Evolutionary conservation across 441 rosid species (phyloP).

Genomic region (Croton setiger): DNA sequence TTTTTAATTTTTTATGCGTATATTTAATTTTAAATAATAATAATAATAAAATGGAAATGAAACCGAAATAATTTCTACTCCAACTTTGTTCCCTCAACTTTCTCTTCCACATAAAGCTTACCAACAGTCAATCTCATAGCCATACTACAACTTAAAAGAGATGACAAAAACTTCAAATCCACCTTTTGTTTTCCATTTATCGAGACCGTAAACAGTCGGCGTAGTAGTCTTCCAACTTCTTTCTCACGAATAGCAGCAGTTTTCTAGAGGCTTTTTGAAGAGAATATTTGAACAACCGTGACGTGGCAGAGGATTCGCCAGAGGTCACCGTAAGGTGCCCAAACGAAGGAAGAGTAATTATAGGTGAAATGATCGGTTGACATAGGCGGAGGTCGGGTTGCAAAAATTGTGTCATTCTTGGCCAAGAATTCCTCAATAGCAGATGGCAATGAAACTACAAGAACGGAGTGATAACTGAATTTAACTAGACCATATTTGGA

Average conservation of each 20-base stretch:
- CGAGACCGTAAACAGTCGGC: conserved; percentile 25
- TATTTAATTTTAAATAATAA: too few relatives aligned
- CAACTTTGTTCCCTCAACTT: too few relatives aligned
- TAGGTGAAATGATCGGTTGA: conserved; percentile 42
- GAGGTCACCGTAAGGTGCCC: conserved; percentile 43
- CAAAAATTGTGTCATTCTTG: conserved; percentile 48
- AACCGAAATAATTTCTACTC: too few relatives aligned
- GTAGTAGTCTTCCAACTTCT: conserved; percentile 36
- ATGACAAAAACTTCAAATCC: too few relatives aligned
- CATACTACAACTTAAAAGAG: too few relatives aligned
- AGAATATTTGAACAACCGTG: too few relatives aligned
- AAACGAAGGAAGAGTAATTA: conserved; percentile 24
- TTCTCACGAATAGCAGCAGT: conserved; percentile 31
- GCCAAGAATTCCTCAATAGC: conserved; percentile 57
- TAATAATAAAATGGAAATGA: too few relatives aligned
- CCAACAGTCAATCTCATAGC: too few relatives aligned
- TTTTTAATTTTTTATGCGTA: too few relatives aligned
- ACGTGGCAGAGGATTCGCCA: conserved; percentile 52
- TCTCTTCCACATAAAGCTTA: too few relatives aligned
- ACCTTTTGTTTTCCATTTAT: too few relatives aligned
- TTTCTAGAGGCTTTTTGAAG: conserved; percentile 37
- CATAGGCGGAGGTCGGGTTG: conserved; percentile 43
- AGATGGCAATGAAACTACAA: conserved; percentile 50
- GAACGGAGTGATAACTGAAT: conserved; percentile 39
- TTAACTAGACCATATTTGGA: conserved; percentile 38